Evolutionary conservation across 163 green algal genomes (phyloP).

Genomic region (Coccomyxa subellipsoidea): DNA sequence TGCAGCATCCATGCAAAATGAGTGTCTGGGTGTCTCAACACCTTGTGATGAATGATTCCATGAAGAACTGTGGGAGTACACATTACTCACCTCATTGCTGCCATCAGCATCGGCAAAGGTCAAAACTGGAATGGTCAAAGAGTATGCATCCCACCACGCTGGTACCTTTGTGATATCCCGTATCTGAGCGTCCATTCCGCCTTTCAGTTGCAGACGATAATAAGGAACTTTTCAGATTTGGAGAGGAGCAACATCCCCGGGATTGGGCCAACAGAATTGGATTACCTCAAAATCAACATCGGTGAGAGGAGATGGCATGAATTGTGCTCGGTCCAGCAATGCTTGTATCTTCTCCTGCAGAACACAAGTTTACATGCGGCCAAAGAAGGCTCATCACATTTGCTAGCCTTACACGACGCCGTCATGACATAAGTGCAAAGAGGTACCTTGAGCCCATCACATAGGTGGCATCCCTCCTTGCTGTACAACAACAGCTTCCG

Average conservation of each 20-base stretch:
- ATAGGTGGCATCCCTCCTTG: slow-evolving; percentile 59
- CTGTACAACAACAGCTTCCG: slow-evolving; percentile 55
- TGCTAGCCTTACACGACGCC: too few relatives aligned
- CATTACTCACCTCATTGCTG: slow-evolving; percentile 30
- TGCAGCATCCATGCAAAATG: too few relatives aligned
- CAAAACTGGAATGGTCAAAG: slow-evolving; percentile 47
- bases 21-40: not conserved
- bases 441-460: slow-evolving; percentile 50
- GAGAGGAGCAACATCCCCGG: not conserved
- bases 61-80: not conserved
- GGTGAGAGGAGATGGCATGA: slow-evolving; percentile 40
- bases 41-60: not conserved
- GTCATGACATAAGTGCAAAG: not conserved
- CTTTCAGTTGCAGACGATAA: too few relatives aligned
- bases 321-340: slow-evolving; percentile 48
- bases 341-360: slow-evolving; percentile 40
- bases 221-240: too few relatives aligned
- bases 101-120: slow-evolving; percentile 21
- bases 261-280: not conserved
- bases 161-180: slow-evolving; percentile 41
- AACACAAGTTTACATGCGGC: too few relatives aligned
- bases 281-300: slow-evolving; percentile 41
- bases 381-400: too few relatives aligned
- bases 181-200: slow-evolving; percentile 21
- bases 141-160: slow-evolving; percentile 39